Evolutionary conservation across 2,329 filamentous ascomycete genomes (phyloP).

Genomic region (Trichophyton schoenleinii): DNA sequence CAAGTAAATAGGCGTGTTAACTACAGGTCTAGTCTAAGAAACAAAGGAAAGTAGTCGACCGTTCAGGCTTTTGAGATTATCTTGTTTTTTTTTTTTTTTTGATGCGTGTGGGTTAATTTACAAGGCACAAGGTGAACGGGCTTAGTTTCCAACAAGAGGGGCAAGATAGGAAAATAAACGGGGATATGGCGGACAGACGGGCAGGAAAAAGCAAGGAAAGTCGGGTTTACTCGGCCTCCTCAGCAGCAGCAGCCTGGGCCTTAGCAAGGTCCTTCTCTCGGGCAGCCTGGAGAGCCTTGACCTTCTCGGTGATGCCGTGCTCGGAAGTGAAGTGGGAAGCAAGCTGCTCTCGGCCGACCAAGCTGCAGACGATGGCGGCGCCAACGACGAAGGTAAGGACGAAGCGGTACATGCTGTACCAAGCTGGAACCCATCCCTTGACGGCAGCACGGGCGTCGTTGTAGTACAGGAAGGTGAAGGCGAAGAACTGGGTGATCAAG

Average conservation of each 20-base stretch:
- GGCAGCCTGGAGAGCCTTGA: slow-evolving; percentile 40
- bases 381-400: slow-evolving; percentile 85
- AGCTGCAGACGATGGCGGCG: slow-evolving; percentile 61
- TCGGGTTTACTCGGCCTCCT: slow-evolving; percentile 13
- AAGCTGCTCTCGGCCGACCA: slow-evolving; percentile 73
- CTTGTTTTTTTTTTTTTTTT: not conserved
- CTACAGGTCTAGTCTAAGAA: not conserved
- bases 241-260: slow-evolving; percentile 18
- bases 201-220: not conserved
- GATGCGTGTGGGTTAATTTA: slow-evolving; percentile 1
- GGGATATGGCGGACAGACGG: not conserved
- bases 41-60: not conserved
- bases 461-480: slow-evolving; percentile 78
- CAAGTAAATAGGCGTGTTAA: not conserved
- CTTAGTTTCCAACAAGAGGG: not conserved
- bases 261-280: slow-evolving; percentile 31
- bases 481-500: slow-evolving; percentile 70
- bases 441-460: slow-evolving; percentile 61
- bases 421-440: slow-evolving; percentile 65
- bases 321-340: slow-evolving; percentile 26
- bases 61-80: slow-evolving; percentile 2
- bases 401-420: slow-evolving; percentile 86
- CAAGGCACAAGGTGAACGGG: slow-evolving; percentile 3
- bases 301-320: slow-evolving; percentile 36
- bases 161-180: not conserved